Conservation (phyloP, 2,329 filamentous ascomycete genomes). For the Mollisiaceae sp. region DNA sequence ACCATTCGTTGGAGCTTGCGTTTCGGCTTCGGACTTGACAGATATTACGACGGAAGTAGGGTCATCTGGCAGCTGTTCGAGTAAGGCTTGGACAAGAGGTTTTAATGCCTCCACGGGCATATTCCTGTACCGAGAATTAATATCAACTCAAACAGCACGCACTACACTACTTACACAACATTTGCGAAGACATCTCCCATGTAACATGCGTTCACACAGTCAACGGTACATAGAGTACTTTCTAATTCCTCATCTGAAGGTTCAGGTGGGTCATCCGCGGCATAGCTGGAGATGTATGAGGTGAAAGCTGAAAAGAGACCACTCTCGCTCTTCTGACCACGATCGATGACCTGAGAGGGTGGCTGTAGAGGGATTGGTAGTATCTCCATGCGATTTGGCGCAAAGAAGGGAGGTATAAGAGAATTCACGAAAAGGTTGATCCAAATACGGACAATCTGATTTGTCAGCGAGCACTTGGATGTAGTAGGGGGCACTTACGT, state of each 20-base stretch:
- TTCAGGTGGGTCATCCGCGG: conserved; percentile 95
- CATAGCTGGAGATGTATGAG: conserved; percentile 98
- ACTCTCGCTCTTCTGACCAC: conserved; percentile 78
- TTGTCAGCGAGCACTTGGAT: conserved; percentile 45
- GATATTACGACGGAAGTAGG: conserved; percentile 80
- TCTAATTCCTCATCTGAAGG: conserved; percentile 97
- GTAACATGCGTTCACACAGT: conserved; percentile 89
- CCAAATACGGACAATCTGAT: conserved; percentile 85
- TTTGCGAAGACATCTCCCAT: conserved; percentile 84
- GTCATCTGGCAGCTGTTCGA: conserved; percentile 87
- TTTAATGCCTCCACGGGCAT: conserved; percentile 64
- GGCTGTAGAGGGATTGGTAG: conserved; percentile 86
- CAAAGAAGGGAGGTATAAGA: conserved; percentile 81
- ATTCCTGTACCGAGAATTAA: conserved; percentile 50
- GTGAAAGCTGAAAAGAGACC: conserved; percentile 94
- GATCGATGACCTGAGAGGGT: conserved; percentile 90
- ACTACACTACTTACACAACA: conserved; percentile 65
- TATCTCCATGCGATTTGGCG: conserved; percentile 70
- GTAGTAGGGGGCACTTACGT: conserved; percentile 57
- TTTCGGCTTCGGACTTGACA: conserved; percentile 83
- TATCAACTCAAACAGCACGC: background rate
- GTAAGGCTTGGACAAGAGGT: conserved; percentile 71
- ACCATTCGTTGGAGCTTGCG: conserved; percentile 64
- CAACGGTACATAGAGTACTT: conserved; percentile 90
- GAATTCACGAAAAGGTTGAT: conserved; percentile 96